Evolutionary conservation across 306 rosid species (phyloP).

Genomic region (Calophaca sinica): DNA sequence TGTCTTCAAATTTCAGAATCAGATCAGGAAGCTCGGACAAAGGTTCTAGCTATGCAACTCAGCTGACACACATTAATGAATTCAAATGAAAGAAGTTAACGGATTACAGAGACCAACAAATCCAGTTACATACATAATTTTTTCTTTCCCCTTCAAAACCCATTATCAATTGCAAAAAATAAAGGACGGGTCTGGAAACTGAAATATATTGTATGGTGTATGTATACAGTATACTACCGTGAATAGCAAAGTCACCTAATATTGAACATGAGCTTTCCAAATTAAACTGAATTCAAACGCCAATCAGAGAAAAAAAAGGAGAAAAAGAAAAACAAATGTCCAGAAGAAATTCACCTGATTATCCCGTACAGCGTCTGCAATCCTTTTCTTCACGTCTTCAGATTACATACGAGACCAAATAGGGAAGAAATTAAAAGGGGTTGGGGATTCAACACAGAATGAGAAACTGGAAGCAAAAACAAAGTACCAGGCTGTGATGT

Average conservation of each 20-base stretch:
- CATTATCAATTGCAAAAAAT: constrained; percentile 9
- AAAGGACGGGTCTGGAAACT: not conserved
- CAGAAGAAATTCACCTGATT: constrained; percentile 61
- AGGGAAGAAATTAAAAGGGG: not conserved
- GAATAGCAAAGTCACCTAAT: not conserved
- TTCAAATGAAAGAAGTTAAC: not conserved
- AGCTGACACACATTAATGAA: not conserved
- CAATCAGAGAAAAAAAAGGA: not conserved
- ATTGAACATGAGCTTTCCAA: not conserved
- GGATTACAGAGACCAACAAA: not conserved
- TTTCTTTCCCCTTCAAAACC: not conserved
- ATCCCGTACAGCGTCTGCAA: constrained; percentile 72
- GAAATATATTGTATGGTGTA: not conserved
- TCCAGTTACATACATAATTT: not conserved
- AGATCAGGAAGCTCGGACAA: not conserved
- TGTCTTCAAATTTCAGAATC: constrained; percentile 3
- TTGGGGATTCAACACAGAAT: not conserved
- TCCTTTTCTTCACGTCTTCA: constrained; percentile 79
- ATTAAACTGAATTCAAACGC: not conserved
- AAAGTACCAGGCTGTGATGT: constrained; percentile 73
- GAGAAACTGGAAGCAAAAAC: not conserved
- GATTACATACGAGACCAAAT: not conserved
- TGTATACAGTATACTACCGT: too few relatives aligned
- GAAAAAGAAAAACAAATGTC: not conserved
- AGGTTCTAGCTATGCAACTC: too few relatives aligned